Evolutionary conservation across 164 flowering plant species (phyloP).

Genomic region (Magnolia officinalis): DNA sequence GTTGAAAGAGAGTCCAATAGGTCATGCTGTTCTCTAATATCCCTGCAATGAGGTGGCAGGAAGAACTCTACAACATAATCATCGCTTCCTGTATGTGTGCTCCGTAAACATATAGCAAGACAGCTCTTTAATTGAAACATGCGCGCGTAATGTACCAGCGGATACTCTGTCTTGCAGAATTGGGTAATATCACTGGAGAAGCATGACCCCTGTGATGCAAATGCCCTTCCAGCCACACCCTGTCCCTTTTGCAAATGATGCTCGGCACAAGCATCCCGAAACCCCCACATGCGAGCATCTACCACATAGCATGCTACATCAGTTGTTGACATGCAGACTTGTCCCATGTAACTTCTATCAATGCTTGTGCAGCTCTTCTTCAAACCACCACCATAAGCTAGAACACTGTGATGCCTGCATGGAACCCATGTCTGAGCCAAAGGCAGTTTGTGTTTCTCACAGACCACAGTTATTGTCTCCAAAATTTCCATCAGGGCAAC

Average conservation of each 20-base stretch:
- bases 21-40: slow-evolving; percentile 38
- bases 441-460: slow-evolving; percentile 84
- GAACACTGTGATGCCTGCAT: slow-evolving; percentile 77
- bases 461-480: slow-evolving; percentile 72
- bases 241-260: slow-evolving; percentile 92
- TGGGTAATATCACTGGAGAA: slow-evolving; percentile 67
- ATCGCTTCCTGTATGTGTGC: slow-evolving; percentile 74
- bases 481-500: slow-evolving; percentile 82
- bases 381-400: slow-evolving; percentile 78
- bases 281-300: slow-evolving; percentile 92
- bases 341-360: slow-evolving; percentile 91
- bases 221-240: slow-evolving; percentile 91
- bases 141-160: slow-evolving; percentile 90
- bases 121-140: slow-evolving; percentile 71
- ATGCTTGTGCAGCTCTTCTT: slow-evolving; percentile 84
- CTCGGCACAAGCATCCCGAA: slow-evolving; percentile 94
- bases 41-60: slow-evolving; percentile 56
- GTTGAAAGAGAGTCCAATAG: slow-evolving; percentile 56
- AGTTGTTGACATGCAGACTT: slow-evolving; percentile 89
- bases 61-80: slow-evolving; percentile 88
- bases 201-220: slow-evolving; percentile 49
- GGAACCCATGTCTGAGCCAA: slow-evolving; percentile 99
- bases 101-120: slow-evolving; percentile 76
- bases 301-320: slow-evolving; percentile 83
- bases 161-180: slow-evolving; percentile 82